A percentile compares a stretch with the other conserved stretches of the same genome.
phyloP scores from a whole-genome alignment of 208 protist genomes.

The Leishmania major region DNA sequence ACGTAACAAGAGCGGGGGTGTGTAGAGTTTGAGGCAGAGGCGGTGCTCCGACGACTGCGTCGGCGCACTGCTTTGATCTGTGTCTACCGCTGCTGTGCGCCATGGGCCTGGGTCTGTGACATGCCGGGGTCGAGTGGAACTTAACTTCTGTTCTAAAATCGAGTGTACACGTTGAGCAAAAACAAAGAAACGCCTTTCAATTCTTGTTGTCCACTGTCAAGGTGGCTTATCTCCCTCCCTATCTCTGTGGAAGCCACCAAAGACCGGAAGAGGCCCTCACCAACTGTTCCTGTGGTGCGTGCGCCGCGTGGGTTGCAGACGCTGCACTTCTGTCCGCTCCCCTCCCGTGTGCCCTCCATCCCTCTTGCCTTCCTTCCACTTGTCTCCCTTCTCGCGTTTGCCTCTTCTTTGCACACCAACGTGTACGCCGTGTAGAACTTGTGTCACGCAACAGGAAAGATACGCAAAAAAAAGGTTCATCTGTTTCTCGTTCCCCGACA shows the following conservation, averaged over 20 bases:
- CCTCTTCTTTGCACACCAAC: background rate
- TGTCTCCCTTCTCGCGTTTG: background rate
- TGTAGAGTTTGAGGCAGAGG: no score
- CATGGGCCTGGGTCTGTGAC: no score
- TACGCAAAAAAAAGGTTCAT: background rate
- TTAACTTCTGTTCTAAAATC: no score
- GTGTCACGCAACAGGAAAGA: background rate
- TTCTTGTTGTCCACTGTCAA: background rate
- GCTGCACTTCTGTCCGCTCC: background rate
- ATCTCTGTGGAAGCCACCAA: background rate
- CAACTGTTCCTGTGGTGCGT: background rate
- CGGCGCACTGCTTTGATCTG: no score
- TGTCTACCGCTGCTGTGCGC: no score
- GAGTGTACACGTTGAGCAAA: no score
- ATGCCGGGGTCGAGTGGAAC: no score
- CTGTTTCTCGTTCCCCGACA: background rate
- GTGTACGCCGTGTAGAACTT: background rate
- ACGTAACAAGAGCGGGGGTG: background rate
- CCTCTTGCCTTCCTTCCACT: background rate
- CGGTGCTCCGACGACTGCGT: no score
- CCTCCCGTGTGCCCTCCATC: background rate
- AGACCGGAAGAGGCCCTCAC: background rate
- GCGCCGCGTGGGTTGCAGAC: background rate
- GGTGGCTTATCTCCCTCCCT: background rate
- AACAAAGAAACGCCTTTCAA: no score